These are phyloP conservation scores for Perkinsus marinus DNA, from an alignment of 169 alveolate species.

Conservation along the genomic window DNA sequence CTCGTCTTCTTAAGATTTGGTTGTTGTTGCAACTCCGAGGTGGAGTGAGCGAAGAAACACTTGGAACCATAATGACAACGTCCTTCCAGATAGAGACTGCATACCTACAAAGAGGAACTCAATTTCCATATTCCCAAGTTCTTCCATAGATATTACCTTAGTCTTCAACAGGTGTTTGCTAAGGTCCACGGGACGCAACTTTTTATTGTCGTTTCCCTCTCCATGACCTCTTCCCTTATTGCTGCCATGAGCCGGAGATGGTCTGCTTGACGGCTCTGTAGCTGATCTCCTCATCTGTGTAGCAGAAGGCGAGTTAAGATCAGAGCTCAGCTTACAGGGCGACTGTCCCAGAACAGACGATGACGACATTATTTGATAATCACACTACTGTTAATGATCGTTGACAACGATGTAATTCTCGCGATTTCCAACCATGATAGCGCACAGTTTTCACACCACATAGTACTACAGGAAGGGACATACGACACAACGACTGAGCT, in stretches of 20 bases:
- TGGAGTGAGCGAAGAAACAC: not conserved
- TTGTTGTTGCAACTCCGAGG: not conserved
- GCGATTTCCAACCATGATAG: too few relatives aligned
- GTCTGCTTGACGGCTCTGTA: not conserved
- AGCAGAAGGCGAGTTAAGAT: not conserved
- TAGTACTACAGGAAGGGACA: too few relatives aligned
- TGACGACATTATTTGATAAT: not conserved
- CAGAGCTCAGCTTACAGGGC: not conserved
- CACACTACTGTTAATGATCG: too few relatives aligned
- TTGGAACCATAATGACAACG: not conserved
- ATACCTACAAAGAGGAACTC: not conserved
- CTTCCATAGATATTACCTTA: not conserved
- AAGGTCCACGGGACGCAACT: not conserved
- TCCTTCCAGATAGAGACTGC: not conserved
- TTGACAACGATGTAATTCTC: too few relatives aligned
- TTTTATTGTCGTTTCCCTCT: not conserved
- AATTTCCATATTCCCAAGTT: not conserved
- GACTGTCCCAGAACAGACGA: not conserved
- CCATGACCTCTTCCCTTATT: not conserved
- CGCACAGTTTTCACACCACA: too few relatives aligned
- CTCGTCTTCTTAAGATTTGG: not conserved
- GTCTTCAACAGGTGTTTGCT: not conserved
- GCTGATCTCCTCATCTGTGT: not conserved
- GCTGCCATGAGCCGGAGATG: not conserved
- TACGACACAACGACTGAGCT: too few relatives aligned